Evolutionary conservation across 108 stramenopile genomes (phyloP).

Genomic region (Nitzschia putrida): DNA sequence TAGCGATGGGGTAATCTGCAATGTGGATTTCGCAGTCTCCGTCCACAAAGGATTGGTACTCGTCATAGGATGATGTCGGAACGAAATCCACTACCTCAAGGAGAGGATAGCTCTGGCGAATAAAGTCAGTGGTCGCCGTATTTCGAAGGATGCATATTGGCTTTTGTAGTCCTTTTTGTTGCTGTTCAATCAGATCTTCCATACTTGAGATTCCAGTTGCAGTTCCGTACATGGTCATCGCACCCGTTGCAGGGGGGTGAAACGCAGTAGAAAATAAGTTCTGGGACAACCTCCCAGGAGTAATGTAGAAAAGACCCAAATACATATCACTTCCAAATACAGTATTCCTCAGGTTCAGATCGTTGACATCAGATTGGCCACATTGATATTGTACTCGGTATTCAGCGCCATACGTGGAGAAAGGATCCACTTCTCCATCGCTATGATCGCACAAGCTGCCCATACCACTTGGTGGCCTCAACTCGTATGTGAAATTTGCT

Average conservation of each 20-base stretch:
- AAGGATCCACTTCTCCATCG: conserved; percentile 8
- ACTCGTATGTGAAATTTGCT: conserved; percentile 38
- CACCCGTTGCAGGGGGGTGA: conserved; percentile 30
- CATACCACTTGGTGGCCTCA: conserved; percentile 32
- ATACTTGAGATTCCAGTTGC: conserved; percentile 20
- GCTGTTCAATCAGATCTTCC: conserved; percentile 25
- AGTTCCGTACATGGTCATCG: conserved; percentile 34
- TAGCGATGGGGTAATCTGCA: conserved; percentile 30
- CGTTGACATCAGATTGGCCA: conserved; percentile 39
- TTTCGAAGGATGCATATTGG: conserved; percentile 16
- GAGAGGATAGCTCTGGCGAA: conserved; percentile 24
- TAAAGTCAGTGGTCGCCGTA: conserved; percentile 14
- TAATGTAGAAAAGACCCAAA: conserved; percentile 34
- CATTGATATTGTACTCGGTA: conserved; percentile 35
- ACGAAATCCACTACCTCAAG: conserved; percentile 5
- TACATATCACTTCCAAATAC: conserved; percentile 37
- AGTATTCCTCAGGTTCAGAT: not conserved
- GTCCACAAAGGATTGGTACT: conserved; percentile 18
- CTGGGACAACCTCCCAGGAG: conserved; percentile 25
- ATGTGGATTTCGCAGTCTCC: conserved; percentile 30
- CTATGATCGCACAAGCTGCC: conserved; percentile 22
- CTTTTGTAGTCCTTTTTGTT: conserved; percentile 3
- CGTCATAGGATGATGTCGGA: not conserved
- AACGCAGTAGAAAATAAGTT: conserved; percentile 36
- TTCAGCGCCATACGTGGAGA: not conserved